Evolutionary conservation across 805 yeast species (phyloP).

Genomic region (Jamesozyma gamospora): DNA sequence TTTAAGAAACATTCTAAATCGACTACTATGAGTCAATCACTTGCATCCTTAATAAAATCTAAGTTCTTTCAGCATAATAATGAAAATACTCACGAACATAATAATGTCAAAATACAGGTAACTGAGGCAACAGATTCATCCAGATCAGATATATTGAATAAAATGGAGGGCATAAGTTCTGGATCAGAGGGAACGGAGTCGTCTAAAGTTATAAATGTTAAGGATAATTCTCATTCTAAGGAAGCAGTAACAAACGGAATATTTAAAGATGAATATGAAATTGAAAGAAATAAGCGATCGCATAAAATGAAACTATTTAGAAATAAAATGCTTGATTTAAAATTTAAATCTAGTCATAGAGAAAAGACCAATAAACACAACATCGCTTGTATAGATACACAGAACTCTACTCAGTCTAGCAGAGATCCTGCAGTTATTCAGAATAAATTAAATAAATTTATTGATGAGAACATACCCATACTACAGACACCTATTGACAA

Average conservation of each 20-base stretch:
- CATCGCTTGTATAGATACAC: background rate
- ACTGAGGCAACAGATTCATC: background rate
- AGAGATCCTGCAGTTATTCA: background rate
- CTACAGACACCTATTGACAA: too few species aligned
- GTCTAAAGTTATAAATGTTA: background rate
- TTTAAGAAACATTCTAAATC: too few species aligned
- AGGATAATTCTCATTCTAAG: background rate
- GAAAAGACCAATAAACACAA: background rate
- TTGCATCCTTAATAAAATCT: constrained; percentile 15
- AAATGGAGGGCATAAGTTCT: background rate
- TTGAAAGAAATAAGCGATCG: background rate
- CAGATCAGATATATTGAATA: background rate
- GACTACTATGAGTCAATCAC: constrained; percentile 19
- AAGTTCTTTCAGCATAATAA: constrained; percentile 12
- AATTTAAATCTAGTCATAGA: constrained; percentile 9
- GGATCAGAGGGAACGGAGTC: background rate
- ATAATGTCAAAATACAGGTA: too few species aligned
- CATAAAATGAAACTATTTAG: constrained; percentile 12
- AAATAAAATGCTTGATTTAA: constrained; percentile 17
- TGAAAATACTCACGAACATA: background rate
- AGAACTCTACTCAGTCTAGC: background rate
- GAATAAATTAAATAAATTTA: too few species aligned
- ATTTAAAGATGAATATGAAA: constrained; percentile 1
- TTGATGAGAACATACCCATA: too few species aligned
- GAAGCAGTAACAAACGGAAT: background rate